phyloP scores from a whole-genome alignment of 768 basidiomycete species.

The Boletus rubropictus region DNA sequence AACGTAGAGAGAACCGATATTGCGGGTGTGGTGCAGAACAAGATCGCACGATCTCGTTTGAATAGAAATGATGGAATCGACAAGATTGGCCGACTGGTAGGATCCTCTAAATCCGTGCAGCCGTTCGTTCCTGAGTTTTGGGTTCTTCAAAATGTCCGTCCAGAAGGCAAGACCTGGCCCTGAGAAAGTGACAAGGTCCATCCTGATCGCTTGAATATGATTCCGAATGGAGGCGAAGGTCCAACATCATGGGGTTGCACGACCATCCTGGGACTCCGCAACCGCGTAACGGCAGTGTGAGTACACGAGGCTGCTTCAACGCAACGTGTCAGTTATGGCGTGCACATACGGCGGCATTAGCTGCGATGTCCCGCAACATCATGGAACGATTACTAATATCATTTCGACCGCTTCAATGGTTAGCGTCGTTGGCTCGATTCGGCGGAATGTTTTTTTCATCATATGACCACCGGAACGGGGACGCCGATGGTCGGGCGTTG shows the following conservation, averaged over 20 bases:
- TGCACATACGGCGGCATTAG: constrained; percentile 16
- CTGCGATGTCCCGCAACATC: constrained; percentile 2
- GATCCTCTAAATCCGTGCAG: constrained; percentile 12
- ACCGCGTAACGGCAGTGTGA: constrained; percentile 15
- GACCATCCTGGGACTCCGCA: constrained; percentile 18
- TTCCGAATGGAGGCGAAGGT: constrained; percentile 1
- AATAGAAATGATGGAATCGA: constrained; percentile 11
- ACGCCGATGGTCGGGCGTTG: background rate
- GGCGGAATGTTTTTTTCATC: constrained; percentile 6
- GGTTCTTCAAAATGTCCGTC: constrained; percentile 3
- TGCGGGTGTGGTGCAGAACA: background rate
- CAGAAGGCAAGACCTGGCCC: background rate
- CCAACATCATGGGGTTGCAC: background rate
- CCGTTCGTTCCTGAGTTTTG: constrained; percentile 7
- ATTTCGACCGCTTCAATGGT: constrained; percentile 6
- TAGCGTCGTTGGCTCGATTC: background rate
- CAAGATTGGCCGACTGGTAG: constrained; percentile 17
- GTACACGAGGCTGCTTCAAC: constrained; percentile 24
- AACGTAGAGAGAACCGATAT: constrained; percentile 6
- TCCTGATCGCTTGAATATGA: constrained; percentile 3
- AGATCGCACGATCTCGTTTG: constrained; percentile 19
- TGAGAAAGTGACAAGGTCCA: constrained; percentile 11
- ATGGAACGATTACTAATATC: constrained; percentile 14
- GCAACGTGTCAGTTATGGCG: constrained; percentile 14
- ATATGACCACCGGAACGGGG: background rate